Base-by-base conservation (phyloP, 2,329 filamentous ascomycete species). In the Thermothelomyces thermophilus region DNA sequence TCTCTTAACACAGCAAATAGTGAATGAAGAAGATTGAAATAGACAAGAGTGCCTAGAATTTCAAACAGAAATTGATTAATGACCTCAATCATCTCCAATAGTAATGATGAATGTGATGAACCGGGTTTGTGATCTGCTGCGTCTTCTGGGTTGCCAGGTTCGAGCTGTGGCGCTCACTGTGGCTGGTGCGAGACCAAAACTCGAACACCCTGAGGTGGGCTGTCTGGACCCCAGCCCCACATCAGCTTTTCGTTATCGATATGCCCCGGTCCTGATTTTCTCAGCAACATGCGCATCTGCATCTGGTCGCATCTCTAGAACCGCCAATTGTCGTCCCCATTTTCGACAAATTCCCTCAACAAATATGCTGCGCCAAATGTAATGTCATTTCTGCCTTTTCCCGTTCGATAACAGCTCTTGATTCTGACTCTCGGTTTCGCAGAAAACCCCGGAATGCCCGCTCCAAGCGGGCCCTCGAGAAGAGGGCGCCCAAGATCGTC, bases 401-500 rank as follows among this genome's bases (percentile, higher is more conserved):
- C 10, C 8, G 37, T n/a, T 13, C 11, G 0, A 19, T 4, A 42
- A 1, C 11, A 14, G 33, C 39, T 11, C 3, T 10, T 9, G 11
- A 26, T 22, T n/a, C 45, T 43, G 14, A 50, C 33, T 19, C 4
- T 9, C 22, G 17, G 10, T 5, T 14, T 13, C 22, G 30, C 57
- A 80, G 77, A 66, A 80, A 80, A 70, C 78, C 79, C 58, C 74
- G 75, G 56, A 82, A 80, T 70, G 90, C 91, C 61, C 90, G 93
- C 75, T 93, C 90, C 51, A 95, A 95, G 77, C 86, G 93, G 62
- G 90, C 88, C 57, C 83, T 97, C 65, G 93, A 95, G 68, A 91
- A 94, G 71, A 87, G 87, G 64, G 90, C 88, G 64, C 88, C 93
- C 51, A 95, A 96, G 69, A 74, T 82, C 59, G 73, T 86, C 69